phyloP scores from a whole-genome alignment of 1,139 yeast species.

The Debaryomyces sp. region DNA sequence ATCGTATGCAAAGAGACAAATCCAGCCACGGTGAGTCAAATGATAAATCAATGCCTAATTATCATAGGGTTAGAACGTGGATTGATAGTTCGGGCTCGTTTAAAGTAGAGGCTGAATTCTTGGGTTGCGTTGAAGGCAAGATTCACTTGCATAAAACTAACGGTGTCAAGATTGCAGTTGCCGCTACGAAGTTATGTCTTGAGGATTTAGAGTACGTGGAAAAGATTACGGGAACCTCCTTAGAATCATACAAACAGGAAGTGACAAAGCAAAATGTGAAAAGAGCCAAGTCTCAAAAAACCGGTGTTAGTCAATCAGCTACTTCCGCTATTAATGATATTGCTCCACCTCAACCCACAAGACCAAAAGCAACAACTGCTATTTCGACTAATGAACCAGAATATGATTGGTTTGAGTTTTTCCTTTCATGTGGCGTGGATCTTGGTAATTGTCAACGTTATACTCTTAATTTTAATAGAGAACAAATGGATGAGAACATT shows the following conservation, averaged over 20 bases:
- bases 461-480: conserved; percentile 81
- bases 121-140: conserved; percentile 93
- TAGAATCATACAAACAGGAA: conserved; percentile 58
- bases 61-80: conserved; percentile 90
- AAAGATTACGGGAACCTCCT: conserved; percentile 78
- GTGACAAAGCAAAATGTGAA: conserved; percentile 34
- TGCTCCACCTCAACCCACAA: conserved; percentile 36
- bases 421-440: conserved; percentile 90
- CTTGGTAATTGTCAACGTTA: conserved; percentile 93
- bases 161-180: conserved; percentile 97
- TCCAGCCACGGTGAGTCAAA: conserved; percentile 22
- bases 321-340: conserved; percentile 47
- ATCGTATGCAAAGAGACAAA: conserved; percentile 45
- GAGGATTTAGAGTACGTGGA: conserved; percentile 94
- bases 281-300: conserved; percentile 32
- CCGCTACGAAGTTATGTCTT: conserved; percentile 77
- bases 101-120: conserved; percentile 94
- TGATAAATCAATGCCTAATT: conserved; percentile 65
- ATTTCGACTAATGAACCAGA: conserved; percentile 48
- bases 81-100: conserved; percentile 92
- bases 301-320: conserved; percentile 29
- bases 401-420: conserved; percentile 97
- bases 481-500: conserved; percentile 88
- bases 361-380: conserved; percentile 28
- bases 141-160: conserved; percentile 91